These are phyloP conservation scores for Metrosideros polymorpha DNA, from an alignment of 441 rosid genomes.

Conservation along the genomic window DNA sequence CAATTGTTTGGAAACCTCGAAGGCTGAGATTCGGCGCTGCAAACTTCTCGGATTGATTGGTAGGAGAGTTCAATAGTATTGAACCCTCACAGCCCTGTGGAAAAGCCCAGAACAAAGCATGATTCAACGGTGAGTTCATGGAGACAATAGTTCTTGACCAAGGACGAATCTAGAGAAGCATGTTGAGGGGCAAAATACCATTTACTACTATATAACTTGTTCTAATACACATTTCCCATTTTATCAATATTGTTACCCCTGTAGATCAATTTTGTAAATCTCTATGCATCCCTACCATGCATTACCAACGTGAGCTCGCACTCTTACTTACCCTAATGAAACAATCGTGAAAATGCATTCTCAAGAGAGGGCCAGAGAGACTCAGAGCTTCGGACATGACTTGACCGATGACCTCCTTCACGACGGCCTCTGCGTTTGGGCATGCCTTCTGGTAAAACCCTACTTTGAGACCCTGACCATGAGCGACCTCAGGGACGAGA, in stretches of 20 bases:
- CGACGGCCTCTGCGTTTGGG: conserved; percentile 35
- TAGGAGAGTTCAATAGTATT: conserved; percentile 30
- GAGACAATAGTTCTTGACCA: neutral
- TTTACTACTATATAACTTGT: neutral
- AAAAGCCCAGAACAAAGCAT: neutral
- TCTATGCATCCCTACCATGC: neutral
- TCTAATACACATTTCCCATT: neutral
- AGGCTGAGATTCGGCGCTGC: conserved; percentile 31
- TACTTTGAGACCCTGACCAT: conserved; percentile 31
- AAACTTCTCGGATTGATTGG: conserved; percentile 31
- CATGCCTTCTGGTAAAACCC: conserved; percentile 41
- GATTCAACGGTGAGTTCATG: neutral
- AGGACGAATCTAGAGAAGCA: neutral
- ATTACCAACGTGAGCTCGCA: neutral
- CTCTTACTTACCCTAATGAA: conserved; percentile 35
- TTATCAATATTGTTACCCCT: neutral
- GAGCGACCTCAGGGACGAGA: conserved; percentile 9
- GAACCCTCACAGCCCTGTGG: conserved; percentile 62
- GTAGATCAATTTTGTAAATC: neutral
- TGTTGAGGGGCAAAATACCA: neutral
- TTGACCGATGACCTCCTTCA: conserved; percentile 16
- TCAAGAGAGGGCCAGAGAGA: conserved; percentile 41
- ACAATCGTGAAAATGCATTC: conserved; percentile 66
- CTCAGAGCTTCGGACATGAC: conserved; percentile 31
- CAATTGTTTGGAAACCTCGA: conserved; percentile 38